Base-by-base conservation (phyloP, 768 basidiomycete species). In the Mycena crocata region DNA sequence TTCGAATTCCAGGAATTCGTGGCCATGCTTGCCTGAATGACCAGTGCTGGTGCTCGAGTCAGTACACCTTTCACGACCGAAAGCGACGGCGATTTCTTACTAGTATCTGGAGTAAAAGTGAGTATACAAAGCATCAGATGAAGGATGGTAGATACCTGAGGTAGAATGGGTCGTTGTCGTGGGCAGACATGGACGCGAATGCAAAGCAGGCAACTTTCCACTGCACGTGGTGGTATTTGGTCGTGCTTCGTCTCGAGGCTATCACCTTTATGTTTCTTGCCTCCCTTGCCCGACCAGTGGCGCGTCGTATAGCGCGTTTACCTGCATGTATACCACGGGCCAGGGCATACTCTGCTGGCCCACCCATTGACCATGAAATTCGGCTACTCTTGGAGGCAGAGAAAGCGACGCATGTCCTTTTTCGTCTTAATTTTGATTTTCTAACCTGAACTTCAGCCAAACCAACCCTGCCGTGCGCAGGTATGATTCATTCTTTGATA, bases 1-100 rank as follows among this genome's bases (percentile, higher is more conserved):
- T 79, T 99, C 97, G 74, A 99, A 99, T 78, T 99, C 97, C 49
- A 99, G 86, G 78, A 99, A 99, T 78, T 98, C 96, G 81, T 98
- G 96, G 24, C 95, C 96, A 74, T 97, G 96, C 78, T 96, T 96
- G 66, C 97, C 97, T 74, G 95, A 96, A 80, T 99, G 97, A n/a
- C 98, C 97, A 32, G 96, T 97, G 79, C 94, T 95, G 77, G 37
- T 66, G 19, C 50, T 17, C 3, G 45, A 30, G 58, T 65, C 50
- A 70, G 35, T 56, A n/a, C 26, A 24, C 46, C 19, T 26, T n/a
- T 23, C 39, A 1, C 24, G 9, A 54, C 51, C 24, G 46, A n/a
- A n/a, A 63, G 50, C 23, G 48, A 26, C 39, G 37, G 39, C 23
- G 45, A 64, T 56, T 45, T 61, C 76, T 48, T 73, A 86, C 85